Evolutionary conservation across 2,329 filamentous ascomycete genomes (phyloP), one percentile per base, ranked within the genome.

Genomic region (Ceratocystis ficicola): DNA sequence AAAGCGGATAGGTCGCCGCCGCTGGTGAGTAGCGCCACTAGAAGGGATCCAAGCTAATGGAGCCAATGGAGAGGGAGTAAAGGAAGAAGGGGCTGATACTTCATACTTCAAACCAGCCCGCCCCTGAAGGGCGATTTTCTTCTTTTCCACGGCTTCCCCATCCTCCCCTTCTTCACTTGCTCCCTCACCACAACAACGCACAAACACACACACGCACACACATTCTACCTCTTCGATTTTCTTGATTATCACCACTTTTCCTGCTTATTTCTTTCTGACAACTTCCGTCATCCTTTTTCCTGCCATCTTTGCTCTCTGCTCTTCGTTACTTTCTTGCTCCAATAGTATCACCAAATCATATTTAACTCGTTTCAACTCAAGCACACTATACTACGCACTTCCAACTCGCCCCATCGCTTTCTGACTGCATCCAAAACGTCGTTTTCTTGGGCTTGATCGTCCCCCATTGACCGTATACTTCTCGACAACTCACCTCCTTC

Each of bases 161-260:
- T 32, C 28, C 52, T 30, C 22, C 52, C 12, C 55, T 57, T 36
- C 28, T 59, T 59, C 28, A 28, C 22, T 52, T 52, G 20, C 15
- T 52, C 48, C 22, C 36, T 41, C 36, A 41, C 10, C 36, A 41
- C 36, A 41, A 41, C 36, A 41, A 41, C 36, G 36, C 3, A 15
- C 10, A 12, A 41, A 15, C 36, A 2, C n/a, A 48, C 15, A 6
- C 44, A 48, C 44, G 3, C 28, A 3, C 55, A 15, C 52, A 30
- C 55, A 59, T 20, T 36, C n/a, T 59, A 17, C 55, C 25, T n/a
- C 30, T 20, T 25, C 55, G 15, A 32, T 20, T 59, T 41, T 59
- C 55, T 59, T 59, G 55, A 59, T 32, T 59, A 59, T 59, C 55
- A 59, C 25, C 55, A 59, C 55, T 59, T 59, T 59, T 59, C 36